phyloP scores from a whole-genome alignment of 306 rosid species.

The Gynostemma pentaphyllum region DNA sequence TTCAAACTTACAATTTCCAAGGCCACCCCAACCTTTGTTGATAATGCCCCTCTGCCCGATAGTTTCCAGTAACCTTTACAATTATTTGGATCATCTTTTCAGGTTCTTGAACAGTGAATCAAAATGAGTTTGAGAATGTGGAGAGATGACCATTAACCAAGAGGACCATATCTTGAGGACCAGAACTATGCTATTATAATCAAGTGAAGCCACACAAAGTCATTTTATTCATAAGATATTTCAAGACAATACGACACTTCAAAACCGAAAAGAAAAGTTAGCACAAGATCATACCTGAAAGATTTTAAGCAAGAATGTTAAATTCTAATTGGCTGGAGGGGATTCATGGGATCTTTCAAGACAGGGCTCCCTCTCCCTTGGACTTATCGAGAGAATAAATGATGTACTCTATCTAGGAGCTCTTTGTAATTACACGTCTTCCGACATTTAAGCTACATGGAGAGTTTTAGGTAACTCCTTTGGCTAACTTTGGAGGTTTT shows the following conservation, averaged over 20 bases:
- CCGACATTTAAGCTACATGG: no score
- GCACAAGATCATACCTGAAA: background rate
- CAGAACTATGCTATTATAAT: background rate
- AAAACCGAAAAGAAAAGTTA: background rate
- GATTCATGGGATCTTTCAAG: no score
- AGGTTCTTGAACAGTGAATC: slow-evolving; percentile 81
- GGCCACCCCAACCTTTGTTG: slow-evolving; percentile 99
- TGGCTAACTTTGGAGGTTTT: no score
- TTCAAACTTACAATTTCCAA: slow-evolving; percentile 64
- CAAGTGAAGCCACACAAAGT: no score
- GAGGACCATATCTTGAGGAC: background rate
- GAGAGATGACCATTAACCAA: background rate
- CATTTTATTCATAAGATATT: background rate
- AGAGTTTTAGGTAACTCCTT: no score
- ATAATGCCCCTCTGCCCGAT: slow-evolving; percentile 96
- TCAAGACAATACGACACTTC: background rate
- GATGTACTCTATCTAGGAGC: no score
- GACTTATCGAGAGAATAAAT: no score
- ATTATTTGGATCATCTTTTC: slow-evolving; percentile 83
- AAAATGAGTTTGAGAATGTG: slow-evolving; percentile 2
- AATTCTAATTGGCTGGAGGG: no score
- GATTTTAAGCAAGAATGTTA: background rate
- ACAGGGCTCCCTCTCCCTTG: no score
- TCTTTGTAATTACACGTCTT: no score
- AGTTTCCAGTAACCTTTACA: slow-evolving; percentile 69